Evolutionary conservation across 2,329 filamentous ascomycete genomes (phyloP).

Genomic region (Colletotrichum agaves): DNA sequence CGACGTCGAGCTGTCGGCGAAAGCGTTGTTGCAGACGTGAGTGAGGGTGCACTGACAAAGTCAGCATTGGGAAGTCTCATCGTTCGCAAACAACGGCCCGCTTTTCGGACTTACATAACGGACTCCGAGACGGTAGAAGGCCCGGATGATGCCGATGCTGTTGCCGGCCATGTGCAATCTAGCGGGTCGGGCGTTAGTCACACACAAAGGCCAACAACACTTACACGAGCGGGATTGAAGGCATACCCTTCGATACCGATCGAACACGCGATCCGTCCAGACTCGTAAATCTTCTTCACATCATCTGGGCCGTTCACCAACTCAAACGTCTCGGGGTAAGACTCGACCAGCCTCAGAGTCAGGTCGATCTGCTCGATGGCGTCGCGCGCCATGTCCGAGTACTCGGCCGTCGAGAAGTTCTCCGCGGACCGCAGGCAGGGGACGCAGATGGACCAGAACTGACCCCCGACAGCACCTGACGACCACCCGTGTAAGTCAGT

Average conservation of each 20-base stretch:
- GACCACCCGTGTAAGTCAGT: neutral
- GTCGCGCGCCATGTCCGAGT: slow-evolving; percentile 39
- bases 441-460: slow-evolving; percentile 46
- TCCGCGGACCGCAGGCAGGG: slow-evolving; percentile 42
- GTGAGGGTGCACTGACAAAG: slow-evolving; percentile 41
- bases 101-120: slow-evolving; percentile 44
- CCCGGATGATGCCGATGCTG: slow-evolving; percentile 47
- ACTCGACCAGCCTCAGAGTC: slow-evolving; percentile 41
- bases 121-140: slow-evolving; percentile 47
- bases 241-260: slow-evolving; percentile 48
- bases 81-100: too few relatives aligned
- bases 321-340: slow-evolving; percentile 41
- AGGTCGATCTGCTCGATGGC: slow-evolving; percentile 41
- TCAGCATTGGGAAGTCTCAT: neutral
- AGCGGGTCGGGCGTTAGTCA: neutral
- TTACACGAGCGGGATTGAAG: neutral
- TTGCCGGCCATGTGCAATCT: slow-evolving; percentile 47
- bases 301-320: slow-evolving; percentile 43
- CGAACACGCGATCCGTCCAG: slow-evolving; percentile 47
- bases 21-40: slow-evolving; percentile 44
- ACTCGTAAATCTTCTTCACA: slow-evolving; percentile 43
- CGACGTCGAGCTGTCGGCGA: slow-evolving; percentile 43
- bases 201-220: accelerated
- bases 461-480: slow-evolving; percentile 42
- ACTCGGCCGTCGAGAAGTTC: slow-evolving; percentile 41